These are phyloP conservation scores for Cadophora gregata DNA, from an alignment of 2,329 filamentous ascomycete genomes.

Conservation along the genomic window DNA sequence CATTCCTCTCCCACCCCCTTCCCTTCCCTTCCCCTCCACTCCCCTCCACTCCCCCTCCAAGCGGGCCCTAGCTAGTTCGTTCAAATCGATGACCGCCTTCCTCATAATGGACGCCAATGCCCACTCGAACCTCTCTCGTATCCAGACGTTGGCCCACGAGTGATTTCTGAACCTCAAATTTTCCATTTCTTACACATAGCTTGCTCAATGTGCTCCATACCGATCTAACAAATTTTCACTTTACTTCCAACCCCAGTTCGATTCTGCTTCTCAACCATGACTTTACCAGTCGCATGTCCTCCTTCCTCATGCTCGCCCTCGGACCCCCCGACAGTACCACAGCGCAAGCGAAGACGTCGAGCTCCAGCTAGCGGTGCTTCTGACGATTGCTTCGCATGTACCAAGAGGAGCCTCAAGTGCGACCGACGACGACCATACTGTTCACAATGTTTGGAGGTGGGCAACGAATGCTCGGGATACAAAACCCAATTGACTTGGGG, in stretches of 20 bases:
- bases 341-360: conserved; percentile 77
- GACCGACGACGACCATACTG: conserved; percentile 94
- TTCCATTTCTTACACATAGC: conserved; percentile 30
- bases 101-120: conserved; percentile 39
- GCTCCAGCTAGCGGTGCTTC: conserved; percentile 87
- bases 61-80: conserved; percentile 12
- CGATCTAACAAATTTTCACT: conserved; percentile 23
- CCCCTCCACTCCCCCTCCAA: conserved; percentile 5
- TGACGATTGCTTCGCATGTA: conserved; percentile 94
- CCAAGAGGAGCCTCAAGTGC: conserved; percentile 82
- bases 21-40: not conserved
- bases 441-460: conserved; percentile 89
- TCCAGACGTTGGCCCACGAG: conserved; percentile 34
- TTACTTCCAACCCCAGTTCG: conserved; percentile 15
- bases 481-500: conserved; percentile 97
- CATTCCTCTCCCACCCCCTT: not conserved
- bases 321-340: conserved; percentile 42
- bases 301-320: conserved; percentile 38
- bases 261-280: conserved; percentile 38
- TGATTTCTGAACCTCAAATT: conserved; percentile 14
- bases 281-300: conserved; percentile 44
- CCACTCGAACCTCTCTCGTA: conserved; percentile 28
- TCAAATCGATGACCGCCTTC: conserved; percentile 31
- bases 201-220: conserved; percentile 31
- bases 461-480: conserved; percentile 93